phyloP scores from a whole-genome alignment of 805 yeast genomes.

The Metschnikowia amazonensis region DNA sequence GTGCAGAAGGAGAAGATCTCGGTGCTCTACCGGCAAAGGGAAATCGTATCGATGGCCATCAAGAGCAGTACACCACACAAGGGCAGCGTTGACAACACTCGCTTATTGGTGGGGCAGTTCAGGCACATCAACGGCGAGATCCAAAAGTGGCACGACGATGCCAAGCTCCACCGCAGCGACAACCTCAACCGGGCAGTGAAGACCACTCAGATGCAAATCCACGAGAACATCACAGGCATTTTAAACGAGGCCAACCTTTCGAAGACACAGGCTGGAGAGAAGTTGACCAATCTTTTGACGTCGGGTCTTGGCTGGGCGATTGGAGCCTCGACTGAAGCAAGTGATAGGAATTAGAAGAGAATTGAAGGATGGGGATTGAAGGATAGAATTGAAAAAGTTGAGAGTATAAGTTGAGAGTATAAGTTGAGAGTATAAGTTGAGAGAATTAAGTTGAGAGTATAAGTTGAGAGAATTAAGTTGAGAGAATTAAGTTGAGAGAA shows the following conservation, averaged over 20 bases:
- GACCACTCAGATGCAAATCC: slow-evolving; percentile 19
- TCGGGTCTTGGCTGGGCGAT: slow-evolving; percentile 63
- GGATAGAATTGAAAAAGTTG: no score
- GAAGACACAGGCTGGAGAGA: slow-evolving; percentile 39
- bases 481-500: no score
- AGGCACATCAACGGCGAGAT: slow-evolving; percentile 42
- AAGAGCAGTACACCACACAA: slow-evolving; percentile 25
- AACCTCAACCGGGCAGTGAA: slow-evolving; percentile 11
- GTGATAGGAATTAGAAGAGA: no score
- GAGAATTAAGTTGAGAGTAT: no score
- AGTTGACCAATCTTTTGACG: slow-evolving; percentile 47
- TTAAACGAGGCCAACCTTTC: slow-evolving; percentile 27
- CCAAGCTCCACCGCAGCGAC: slow-evolving; percentile 13
- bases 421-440: no score
- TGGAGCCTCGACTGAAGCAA: slow-evolving; percentile 38
- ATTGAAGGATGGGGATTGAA: no score
- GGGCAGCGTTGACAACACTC: slow-evolving; percentile 54
- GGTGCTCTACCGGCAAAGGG: slow-evolving; percentile 47
- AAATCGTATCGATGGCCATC: slow-evolving; percentile 50
- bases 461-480: no score
- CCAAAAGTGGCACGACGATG: slow-evolving; percentile 19
- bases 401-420: no score
- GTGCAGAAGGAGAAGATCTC: slow-evolving; percentile 17
- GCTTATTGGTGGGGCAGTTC: slow-evolving; percentile 62
- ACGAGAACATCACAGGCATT: slow-evolving; percentile 23